These are phyloP conservation scores for Phytophthora hybrid DNA, from an alignment of 352 stramenopile species.

Conservation along the genomic window DNA sequence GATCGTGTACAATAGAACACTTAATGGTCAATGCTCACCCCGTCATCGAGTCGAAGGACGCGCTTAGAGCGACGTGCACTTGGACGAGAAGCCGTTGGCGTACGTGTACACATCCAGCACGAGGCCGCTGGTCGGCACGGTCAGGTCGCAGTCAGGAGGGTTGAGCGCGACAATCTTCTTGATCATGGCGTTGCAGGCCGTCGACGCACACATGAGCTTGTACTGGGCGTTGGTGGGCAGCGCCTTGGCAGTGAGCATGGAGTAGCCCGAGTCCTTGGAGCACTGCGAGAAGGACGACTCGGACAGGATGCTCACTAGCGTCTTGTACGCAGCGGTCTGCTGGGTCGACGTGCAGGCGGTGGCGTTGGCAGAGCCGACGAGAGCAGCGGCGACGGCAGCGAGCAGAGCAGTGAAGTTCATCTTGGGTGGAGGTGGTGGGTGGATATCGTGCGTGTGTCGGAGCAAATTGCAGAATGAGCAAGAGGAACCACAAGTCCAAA, in stretches of 20 bases:
- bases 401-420: constrained; percentile 27
- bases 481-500: not conserved
- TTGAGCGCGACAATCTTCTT: constrained; percentile 19
- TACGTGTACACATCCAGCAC: constrained; percentile 34
- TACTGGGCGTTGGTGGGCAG: constrained; percentile 34
- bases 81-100: constrained; percentile 27
- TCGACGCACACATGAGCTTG: constrained; percentile 33
- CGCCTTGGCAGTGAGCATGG: constrained; percentile 32
- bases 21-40: not conserved
- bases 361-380: constrained; percentile 15
- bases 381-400: constrained; percentile 14
- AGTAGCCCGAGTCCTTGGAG: constrained; percentile 33
- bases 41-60: not conserved
- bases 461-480: constrained; percentile 24
- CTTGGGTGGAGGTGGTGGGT: not conserved
- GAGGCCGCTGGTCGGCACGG: constrained; percentile 35
- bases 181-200: constrained; percentile 34
- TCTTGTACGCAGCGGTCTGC: constrained; percentile 22
- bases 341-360: constrained; percentile 20
- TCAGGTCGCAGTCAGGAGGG: constrained; percentile 35
- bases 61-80: constrained; percentile 13
- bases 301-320: constrained; percentile 22
- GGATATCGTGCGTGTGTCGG: constrained; percentile 20
- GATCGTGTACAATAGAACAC: not conserved
- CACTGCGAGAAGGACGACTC: constrained; percentile 24